Percentiles rank a stretch among this genome's conserved stretches.
Evolutionary conservation across 2,329 filamentous ascomycete genomes (phyloP).

Genomic region (Talaromyces funiculosus): DNA sequence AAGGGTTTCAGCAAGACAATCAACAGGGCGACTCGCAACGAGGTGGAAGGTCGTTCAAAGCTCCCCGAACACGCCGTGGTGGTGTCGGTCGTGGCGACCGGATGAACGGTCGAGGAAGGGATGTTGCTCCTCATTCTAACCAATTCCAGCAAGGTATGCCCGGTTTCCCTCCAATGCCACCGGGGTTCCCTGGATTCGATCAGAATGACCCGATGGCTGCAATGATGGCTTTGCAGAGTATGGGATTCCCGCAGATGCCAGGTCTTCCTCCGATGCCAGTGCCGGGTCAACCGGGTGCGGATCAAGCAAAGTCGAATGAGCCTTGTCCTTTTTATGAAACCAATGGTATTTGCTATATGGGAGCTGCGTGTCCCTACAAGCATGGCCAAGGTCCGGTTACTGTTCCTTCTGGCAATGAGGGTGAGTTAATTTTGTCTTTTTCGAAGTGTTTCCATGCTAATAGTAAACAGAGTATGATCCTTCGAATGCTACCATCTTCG

Average conservation of each 20-base stretch:
- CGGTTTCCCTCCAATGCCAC: constrained; percentile 35
- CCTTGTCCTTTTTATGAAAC: constrained; percentile 55
- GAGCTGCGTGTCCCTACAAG: constrained; percentile 53
- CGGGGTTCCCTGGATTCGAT: constrained; percentile 49
- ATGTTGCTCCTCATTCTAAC: constrained; percentile 19
- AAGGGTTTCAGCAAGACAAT: constrained; percentile 43
- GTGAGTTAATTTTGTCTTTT: constrained; percentile 15
- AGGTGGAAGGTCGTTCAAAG: constrained; percentile 46
- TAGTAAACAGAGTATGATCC: constrained; percentile 49
- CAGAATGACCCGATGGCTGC: constrained; percentile 52
- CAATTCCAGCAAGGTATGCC: constrained; percentile 26
- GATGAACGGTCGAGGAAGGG: constrained; percentile 28
- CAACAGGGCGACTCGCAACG: constrained; percentile 36
- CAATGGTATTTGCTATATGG: constrained; percentile 54
- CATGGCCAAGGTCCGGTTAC: constrained; percentile 47
- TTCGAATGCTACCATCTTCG: constrained; percentile 42
- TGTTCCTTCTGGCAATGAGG: constrained; percentile 26
- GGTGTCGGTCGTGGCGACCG: constrained; percentile 34
- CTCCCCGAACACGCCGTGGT: constrained; percentile 35
- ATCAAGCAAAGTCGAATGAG: constrained; percentile 31
- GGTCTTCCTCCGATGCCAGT: constrained; percentile 42
- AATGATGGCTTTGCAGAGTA: constrained; percentile 49
- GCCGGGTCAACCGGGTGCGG: constrained; percentile 24
- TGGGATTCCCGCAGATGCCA: constrained; percentile 48
- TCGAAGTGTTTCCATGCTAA: not conserved